Percentiles rank a stretch among this genome's conserved stretches.
phyloP scores from a whole-genome alignment of 1,139 yeast species.

The Yamadazyma songkhlaensis region DNA sequence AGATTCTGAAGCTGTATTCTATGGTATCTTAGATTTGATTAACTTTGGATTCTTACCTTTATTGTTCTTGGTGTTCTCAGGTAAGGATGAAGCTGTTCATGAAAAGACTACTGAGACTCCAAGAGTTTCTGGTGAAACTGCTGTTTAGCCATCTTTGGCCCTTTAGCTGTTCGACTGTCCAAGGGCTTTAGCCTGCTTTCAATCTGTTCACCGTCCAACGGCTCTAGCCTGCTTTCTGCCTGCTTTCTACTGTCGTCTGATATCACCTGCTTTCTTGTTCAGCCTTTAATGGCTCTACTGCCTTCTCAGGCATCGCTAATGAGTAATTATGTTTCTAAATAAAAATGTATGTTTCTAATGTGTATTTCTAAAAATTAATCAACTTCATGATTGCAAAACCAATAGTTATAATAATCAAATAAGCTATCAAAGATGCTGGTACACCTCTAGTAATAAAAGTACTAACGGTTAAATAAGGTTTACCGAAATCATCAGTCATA shows the following conservation, averaged over 20 bases:
- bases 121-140: constrained; percentile 37
- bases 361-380: constrained; percentile 40
- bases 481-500: constrained; percentile 70
- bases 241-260: too few relatives aligned
- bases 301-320: too few relatives aligned
- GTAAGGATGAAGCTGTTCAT: constrained; percentile 23
- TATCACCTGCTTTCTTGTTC: too few relatives aligned
- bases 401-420: constrained; percentile 53
- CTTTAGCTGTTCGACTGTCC: too few relatives aligned
- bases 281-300: too few relatives aligned
- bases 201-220: too few relatives aligned
- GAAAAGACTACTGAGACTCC: constrained; percentile 16
- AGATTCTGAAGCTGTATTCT: constrained; percentile 65
- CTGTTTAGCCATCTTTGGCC: constrained; percentile 16
- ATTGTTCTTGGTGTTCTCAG: constrained; percentile 27
- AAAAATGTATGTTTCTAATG: too few relatives aligned
- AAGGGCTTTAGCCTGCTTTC: too few relatives aligned
- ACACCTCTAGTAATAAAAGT: constrained; percentile 72
- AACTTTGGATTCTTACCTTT: constrained; percentile 44
- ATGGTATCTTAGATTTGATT: constrained; percentile 57
- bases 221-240: too few relatives aligned
- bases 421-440: constrained; percentile 60
- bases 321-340: too few relatives aligned
- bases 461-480: constrained; percentile 60
- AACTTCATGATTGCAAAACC: constrained; percentile 66